These are phyloP conservation scores for Tuctoria greenei DNA, from an alignment of 176 grass and related monocot genomes.

Conservation along the genomic window DNA sequence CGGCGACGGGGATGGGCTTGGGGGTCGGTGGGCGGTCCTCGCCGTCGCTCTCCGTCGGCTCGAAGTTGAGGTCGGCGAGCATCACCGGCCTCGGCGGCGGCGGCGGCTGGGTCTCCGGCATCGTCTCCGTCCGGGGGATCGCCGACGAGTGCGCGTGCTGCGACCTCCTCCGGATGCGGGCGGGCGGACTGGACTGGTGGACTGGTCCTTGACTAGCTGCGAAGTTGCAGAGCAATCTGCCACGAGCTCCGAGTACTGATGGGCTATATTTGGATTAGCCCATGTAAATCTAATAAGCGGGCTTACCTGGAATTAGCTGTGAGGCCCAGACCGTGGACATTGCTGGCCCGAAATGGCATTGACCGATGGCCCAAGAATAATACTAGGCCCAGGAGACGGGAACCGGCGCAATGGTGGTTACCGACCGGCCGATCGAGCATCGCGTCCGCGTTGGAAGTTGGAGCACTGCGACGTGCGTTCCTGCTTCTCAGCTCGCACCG, in stretches of 20 bases:
- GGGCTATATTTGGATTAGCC: not conserved
- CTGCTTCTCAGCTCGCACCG: not conserved
- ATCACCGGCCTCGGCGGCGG: conserved; percentile 57
- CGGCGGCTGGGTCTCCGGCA: conserved; percentile 35
- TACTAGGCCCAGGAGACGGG: not conserved
- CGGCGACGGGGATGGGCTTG: conserved; percentile 12
- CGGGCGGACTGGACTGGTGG: not conserved
- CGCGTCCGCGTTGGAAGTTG: not conserved
- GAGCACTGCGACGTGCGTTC: not conserved
- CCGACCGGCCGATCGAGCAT: not conserved
- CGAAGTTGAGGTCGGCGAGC: conserved; percentile 80
- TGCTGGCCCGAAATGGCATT: not conserved
- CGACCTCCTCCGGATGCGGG: not conserved
- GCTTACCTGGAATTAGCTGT: too few relatives aligned
- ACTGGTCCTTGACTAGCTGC: not conserved
- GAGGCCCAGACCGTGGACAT: too few relatives aligned
- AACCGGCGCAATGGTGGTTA: not conserved
- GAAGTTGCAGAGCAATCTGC: not conserved
- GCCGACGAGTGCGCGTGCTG: conserved; percentile 16
- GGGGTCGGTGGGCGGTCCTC: conserved; percentile 63
- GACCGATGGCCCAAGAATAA: not conserved
- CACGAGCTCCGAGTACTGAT: not conserved
- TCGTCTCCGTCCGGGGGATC: conserved; percentile 2
- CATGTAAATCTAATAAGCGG: not conserved
- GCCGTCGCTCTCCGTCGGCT: conserved; percentile 81